These are phyloP conservation scores for Dendrocalamus latiflorus DNA, from an alignment of 202 grass and related monocot genomes.

Conservation along the genomic window DNA sequence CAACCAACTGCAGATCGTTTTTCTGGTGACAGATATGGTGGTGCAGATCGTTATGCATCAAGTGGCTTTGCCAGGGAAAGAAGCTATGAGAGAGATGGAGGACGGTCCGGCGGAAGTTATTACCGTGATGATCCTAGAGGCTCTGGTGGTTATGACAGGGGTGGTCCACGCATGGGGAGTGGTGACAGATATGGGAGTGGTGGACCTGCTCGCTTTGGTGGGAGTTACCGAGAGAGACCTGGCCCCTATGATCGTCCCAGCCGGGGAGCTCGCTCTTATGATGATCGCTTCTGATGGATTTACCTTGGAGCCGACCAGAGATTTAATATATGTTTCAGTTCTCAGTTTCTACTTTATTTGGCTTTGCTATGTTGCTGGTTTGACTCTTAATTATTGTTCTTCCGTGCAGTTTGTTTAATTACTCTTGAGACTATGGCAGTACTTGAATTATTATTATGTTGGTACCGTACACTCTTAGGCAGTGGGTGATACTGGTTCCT, in stretches of 20 bases:
- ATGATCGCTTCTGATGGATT: slow-evolving; percentile 66
- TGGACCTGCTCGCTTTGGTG: slow-evolving; percentile 70
- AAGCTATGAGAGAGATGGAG: slow-evolving; percentile 76
- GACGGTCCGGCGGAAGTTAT: slow-evolving; percentile 38
- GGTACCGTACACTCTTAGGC: slow-evolving; percentile 9
- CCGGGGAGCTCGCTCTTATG: slow-evolving; percentile 56
- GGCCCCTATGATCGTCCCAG: slow-evolving; percentile 77
- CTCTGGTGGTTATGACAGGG: slow-evolving; percentile 64
- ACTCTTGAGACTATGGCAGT: slow-evolving; percentile 12
- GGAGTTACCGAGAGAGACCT: slow-evolving; percentile 61
- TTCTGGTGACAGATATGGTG: slow-evolving; percentile 73
- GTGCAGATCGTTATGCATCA: slow-evolving; percentile 58
- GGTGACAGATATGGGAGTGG: slow-evolving; percentile 53
- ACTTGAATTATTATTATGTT: slow-evolving; percentile 21
- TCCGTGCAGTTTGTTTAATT: slow-evolving; percentile 27
- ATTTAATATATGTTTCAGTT: slow-evolving; percentile 28
- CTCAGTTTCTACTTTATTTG: slow-evolving; percentile 17
- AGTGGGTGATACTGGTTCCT: slow-evolving; percentile 7
- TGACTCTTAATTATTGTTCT: not conserved
- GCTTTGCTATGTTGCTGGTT: slow-evolving; percentile 19
- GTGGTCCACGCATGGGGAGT: slow-evolving; percentile 43
- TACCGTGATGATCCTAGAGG: slow-evolving; percentile 60
- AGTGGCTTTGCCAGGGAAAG: slow-evolving; percentile 76
- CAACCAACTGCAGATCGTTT: slow-evolving; percentile 60
- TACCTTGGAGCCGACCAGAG: slow-evolving; percentile 4